These are phyloP conservation scores for Sparassis latifolia DNA, from an alignment of 1,284 basidiomycete genomes.

Conservation along the genomic window DNA sequence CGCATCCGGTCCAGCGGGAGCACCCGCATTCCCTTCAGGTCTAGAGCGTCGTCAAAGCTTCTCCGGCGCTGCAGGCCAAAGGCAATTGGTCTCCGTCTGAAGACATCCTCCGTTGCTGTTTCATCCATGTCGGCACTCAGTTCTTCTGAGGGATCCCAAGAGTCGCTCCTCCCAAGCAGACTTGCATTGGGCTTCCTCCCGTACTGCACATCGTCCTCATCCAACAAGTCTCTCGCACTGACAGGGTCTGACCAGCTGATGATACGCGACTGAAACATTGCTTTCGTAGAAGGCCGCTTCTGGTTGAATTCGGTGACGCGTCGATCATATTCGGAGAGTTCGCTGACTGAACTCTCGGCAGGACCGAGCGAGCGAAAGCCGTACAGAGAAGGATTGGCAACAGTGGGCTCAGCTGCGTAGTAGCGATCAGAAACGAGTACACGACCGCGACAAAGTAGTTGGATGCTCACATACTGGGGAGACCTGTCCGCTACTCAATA, in stretches of 20 bases:
- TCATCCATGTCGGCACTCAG: slow-evolving; percentile 2
- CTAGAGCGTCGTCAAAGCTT: slow-evolving; percentile 54
- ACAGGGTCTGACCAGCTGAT: slow-evolving; percentile 50
- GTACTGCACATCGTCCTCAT: slow-evolving; percentile 14
- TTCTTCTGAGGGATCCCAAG: slow-evolving; percentile 8
- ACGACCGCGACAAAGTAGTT: not conserved
- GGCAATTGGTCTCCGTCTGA: slow-evolving; percentile 9
- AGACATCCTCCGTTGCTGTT: slow-evolving; percentile 6
- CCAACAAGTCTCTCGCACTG: slow-evolving; percentile 31
- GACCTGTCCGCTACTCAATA: slow-evolving; percentile 65
- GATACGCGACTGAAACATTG: slow-evolving; percentile 30
- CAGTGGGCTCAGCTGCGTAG: slow-evolving; percentile 12
- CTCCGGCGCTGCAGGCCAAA: slow-evolving; percentile 33
- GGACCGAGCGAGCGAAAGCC: slow-evolving; percentile 23
- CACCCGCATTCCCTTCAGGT: slow-evolving; percentile 37
- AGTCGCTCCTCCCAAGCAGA: slow-evolving; percentile 7
- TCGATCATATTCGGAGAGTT: slow-evolving; percentile 38
- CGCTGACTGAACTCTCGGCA: slow-evolving; percentile 36
- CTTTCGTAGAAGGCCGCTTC: slow-evolving; percentile 29
- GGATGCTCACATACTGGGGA: slow-evolving; percentile 53
- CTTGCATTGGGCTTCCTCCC: slow-evolving; percentile 3
- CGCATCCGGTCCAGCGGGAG: slow-evolving; percentile 58
- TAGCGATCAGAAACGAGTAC: not conserved
- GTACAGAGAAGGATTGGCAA: slow-evolving; percentile 37
- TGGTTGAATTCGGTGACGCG: slow-evolving; percentile 41